Percentiles rank a stretch among this genome's conserved stretches.
Conservation (phyloP, 2,329 filamentous ascomycete genomes). For the Cadophora gregata region DNA sequence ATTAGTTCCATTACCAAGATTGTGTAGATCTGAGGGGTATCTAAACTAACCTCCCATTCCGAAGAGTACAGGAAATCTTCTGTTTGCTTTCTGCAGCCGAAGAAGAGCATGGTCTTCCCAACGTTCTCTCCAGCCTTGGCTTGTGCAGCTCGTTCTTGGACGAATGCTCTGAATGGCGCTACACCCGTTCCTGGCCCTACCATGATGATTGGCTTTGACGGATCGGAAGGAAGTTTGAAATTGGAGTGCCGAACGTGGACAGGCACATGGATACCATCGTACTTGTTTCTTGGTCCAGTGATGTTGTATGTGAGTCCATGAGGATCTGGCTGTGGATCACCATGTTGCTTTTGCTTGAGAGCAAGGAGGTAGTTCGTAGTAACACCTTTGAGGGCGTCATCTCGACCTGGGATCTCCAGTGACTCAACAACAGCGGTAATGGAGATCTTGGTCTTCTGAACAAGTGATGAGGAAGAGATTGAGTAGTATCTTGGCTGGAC, state of each 20-base stretch:
- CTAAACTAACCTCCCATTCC: conserved; percentile 85
- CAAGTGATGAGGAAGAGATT: conserved; percentile 94
- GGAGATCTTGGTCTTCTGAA: conserved; percentile 93
- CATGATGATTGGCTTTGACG: conserved; percentile 93
- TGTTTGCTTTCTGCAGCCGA: conserved; percentile 84
- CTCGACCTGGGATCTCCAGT: conserved; percentile 75
- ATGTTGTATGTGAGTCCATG: conserved; percentile 88
- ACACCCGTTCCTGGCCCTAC: conserved; percentile 96
- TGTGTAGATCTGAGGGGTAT: background rate
- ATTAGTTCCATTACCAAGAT: conserved; percentile 31
- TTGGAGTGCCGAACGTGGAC: conserved; percentile 98
- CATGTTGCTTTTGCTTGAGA: conserved; percentile 95
- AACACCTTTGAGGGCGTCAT: conserved; percentile 85
- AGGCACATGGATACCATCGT: conserved; percentile 92
- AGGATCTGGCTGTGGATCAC: conserved; percentile 79
- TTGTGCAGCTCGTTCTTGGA: conserved; percentile 89
- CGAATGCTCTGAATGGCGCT: conserved; percentile 92
- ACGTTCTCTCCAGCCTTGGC: conserved; percentile 81
- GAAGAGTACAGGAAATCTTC: conserved; percentile 93
- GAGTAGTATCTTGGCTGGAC: conserved; percentile 99
- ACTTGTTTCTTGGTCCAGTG: conserved; percentile 91
- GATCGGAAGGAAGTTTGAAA: conserved; percentile 97
- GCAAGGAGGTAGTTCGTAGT: conserved; percentile 96
- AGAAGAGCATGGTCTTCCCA: conserved; percentile 90
- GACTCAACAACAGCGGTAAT: conserved; percentile 95